Conservation (phyloP, 495 filamentous ascomycete genomes). For the Neurospora pannonica region DNA sequence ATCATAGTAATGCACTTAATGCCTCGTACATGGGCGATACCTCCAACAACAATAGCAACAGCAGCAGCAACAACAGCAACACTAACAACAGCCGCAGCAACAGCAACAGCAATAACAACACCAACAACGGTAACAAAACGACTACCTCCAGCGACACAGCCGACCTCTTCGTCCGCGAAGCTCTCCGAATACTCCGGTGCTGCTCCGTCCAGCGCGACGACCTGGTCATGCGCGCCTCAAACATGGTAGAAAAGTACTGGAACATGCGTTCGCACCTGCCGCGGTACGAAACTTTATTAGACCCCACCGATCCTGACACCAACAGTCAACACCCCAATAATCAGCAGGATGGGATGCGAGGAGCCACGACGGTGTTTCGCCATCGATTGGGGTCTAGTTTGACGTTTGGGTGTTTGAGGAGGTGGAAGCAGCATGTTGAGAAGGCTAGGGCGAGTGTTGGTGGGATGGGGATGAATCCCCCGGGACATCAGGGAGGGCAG, state of each 20-base stretch:
- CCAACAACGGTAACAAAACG: not conserved
- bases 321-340: not conserved
- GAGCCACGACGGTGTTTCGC: constrained; percentile 11
- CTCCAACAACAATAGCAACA: not conserved
- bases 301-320: not conserved
- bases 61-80: not conserved
- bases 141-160: constrained; percentile 1
- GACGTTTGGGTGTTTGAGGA: constrained; percentile 29
- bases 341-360: not conserved
- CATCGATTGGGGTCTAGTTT: constrained; percentile 30
- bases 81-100: not conserved
- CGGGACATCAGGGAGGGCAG: not conserved
- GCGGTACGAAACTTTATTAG: constrained; percentile 6
- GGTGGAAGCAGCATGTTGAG: constrained; percentile 30
- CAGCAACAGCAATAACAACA: not conserved
- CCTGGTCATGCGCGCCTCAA: constrained; percentile 23
- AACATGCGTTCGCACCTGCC: constrained; percentile 10
- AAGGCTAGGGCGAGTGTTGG: constrained; percentile 4
- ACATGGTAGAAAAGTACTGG: constrained; percentile 30
- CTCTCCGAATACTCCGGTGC: constrained; percentile 10
- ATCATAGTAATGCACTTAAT: not conserved
- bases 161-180: constrained; percentile 15
- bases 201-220: constrained; percentile 22
- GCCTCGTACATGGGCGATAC: not conserved
- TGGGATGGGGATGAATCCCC: not conserved